A percentile compares a stretch with the other conserved stretches of the same genome.
Evolutionary conservation across 2,329 filamentous ascomycete genomes (phyloP).

Genomic region (Didymella pomorum): DNA sequence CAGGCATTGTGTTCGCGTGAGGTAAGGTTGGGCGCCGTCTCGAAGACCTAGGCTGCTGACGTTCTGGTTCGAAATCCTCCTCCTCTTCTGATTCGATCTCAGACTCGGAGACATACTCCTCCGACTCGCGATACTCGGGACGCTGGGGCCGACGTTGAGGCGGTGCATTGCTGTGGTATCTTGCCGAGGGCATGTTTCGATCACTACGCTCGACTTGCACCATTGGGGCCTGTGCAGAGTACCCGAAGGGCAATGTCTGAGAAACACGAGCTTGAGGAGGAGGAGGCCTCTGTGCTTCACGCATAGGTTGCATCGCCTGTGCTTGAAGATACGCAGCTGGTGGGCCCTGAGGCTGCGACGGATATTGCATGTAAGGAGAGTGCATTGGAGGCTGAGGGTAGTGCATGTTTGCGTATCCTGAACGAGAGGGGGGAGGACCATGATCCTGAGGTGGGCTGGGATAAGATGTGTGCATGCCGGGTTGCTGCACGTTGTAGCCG

Average conservation of each 20-base stretch:
- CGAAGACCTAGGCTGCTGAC: background rate
- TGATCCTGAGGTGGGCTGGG: constrained; percentile 36
- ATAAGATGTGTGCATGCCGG: constrained; percentile 34
- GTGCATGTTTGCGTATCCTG: constrained; percentile 32
- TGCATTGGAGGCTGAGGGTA: constrained; percentile 9
- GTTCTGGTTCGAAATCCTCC: constrained; percentile 11
- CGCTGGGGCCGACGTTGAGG: constrained; percentile 8
- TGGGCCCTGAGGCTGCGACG: constrained; percentile 9
- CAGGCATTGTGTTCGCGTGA: constrained; percentile 37
- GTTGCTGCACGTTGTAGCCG: constrained; percentile 27
- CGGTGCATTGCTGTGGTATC: constrained; percentile 29
- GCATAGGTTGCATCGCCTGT: constrained; percentile 23
- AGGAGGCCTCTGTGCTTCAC: constrained; percentile 27
- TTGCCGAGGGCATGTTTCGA: constrained; percentile 39
- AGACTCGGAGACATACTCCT: constrained; percentile 3
- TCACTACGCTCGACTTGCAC: constrained; percentile 34
- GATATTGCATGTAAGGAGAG: constrained; percentile 21
- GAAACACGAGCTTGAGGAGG: constrained; percentile 14
- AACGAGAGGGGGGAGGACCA: constrained; percentile 45
- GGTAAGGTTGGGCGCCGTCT: constrained; percentile 35
- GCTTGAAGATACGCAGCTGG: constrained; percentile 12
- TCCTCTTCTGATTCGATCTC: constrained; percentile 19
- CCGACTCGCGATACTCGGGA: constrained; percentile 6
- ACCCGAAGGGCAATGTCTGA: background rate
- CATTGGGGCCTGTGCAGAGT: constrained; percentile 15